Conservation (phyloP, 371 early-diverging fungal genomes). For the Zopfochytrium polystomum region DNA sequence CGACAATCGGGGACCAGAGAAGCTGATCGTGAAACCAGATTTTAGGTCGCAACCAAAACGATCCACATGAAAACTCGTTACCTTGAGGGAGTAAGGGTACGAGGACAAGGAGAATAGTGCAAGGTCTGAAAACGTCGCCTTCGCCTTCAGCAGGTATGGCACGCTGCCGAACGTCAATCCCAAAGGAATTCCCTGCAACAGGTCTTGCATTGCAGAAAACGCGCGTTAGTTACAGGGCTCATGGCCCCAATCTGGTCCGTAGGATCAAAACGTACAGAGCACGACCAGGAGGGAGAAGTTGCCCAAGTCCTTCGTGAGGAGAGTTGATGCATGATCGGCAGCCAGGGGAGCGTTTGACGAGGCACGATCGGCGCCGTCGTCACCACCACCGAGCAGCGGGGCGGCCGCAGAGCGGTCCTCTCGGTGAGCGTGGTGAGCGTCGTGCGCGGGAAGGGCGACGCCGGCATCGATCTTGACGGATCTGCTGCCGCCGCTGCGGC, state of each 20-base stretch:
- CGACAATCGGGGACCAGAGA: conserved; percentile 96
- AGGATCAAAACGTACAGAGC: conserved; percentile 54
- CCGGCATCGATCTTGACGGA: no score
- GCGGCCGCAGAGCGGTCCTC: no score
- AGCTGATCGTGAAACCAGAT: conserved; percentile 66
- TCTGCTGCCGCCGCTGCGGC: no score
- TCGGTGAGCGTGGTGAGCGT: no score
- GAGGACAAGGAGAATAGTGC: conserved; percentile 89
- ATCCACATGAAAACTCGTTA: conserved; percentile 4
- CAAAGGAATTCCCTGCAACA: conserved; percentile 91
- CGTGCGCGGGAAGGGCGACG: no score
- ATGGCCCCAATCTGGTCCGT: not conserved
- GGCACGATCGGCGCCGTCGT: no score
- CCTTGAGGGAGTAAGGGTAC: conserved; percentile 82
- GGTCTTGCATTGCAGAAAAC: conserved; percentile 40
- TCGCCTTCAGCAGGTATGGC: conserved; percentile 88
- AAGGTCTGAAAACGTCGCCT: conserved; percentile 84
- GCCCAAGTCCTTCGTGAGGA: conserved; percentile 52
- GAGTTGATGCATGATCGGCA: no score
- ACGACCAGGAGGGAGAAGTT: conserved; percentile 66
- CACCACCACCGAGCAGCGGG: no score
- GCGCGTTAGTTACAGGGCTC: not conserved
- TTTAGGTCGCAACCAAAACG: not conserved
- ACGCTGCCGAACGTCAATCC: conserved; percentile 89
- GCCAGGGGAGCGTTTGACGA: no score